Percentiles rank a stretch among this genome's conserved stretches.
These are phyloP conservation scores for Clavariopsis aquatica DNA, from an alignment of 495 filamentous ascomycete genomes.

Conservation along the genomic window DNA sequence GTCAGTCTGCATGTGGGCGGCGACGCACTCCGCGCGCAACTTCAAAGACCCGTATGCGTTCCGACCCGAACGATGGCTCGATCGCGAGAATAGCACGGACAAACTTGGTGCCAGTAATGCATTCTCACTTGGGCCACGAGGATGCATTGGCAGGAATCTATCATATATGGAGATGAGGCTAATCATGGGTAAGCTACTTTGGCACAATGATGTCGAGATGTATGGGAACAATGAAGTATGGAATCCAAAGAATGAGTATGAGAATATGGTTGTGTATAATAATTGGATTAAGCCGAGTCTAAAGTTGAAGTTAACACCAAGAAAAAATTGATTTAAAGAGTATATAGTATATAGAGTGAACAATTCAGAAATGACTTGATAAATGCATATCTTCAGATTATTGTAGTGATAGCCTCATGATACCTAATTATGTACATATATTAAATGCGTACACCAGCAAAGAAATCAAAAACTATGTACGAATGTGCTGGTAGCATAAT, in stretches of 20 bases:
- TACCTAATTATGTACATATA: too few species aligned
- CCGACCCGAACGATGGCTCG: conserved; percentile 57
- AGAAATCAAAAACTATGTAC: too few species aligned
- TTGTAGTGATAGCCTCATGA: too few species aligned
- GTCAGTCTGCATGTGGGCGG: conserved; percentile 9
- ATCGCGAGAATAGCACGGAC: conserved; percentile 22
- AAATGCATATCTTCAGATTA: too few species aligned
- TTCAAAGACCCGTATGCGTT: conserved; percentile 43
- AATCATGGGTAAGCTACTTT: conserved; percentile 29
- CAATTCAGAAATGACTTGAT: too few species aligned
- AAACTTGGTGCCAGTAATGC: conserved; percentile 30
- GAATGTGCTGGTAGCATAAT: too few species aligned
- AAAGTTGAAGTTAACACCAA: conserved; percentile 25
- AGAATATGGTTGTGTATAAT: conserved; percentile 35
- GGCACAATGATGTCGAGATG: conserved; percentile 30
- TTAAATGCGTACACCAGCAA: too few species aligned
- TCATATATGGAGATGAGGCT: conserved; percentile 31
- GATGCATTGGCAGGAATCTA: conserved; percentile 30
- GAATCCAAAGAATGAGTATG: conserved; percentile 27
- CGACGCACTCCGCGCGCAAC: conserved; percentile 12
- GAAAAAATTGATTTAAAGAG: conserved; percentile 1
- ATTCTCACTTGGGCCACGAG: conserved; percentile 27
- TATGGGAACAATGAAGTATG: conserved; percentile 10
- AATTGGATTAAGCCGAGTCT: conserved; percentile 32
- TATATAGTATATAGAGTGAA: too few species aligned